Percentiles rank a stretch among this genome's conserved stretches.
These are phyloP conservation scores for Beauveria pseudobassiana DNA, from an alignment of 2,329 filamentous ascomycete genomes.

Conservation along the genomic window DNA sequence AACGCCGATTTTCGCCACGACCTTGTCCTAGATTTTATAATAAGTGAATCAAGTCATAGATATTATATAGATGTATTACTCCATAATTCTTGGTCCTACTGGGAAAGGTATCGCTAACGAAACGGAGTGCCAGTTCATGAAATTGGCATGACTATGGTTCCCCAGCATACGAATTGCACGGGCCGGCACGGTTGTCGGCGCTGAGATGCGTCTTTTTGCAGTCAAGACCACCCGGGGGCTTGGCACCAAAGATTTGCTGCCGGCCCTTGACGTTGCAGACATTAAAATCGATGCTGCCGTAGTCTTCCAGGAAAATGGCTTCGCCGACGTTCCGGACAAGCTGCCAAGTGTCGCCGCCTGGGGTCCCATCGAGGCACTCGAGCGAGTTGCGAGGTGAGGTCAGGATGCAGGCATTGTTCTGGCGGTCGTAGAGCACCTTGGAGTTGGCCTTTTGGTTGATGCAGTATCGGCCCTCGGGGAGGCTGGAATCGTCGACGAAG, in stretches of 20 bases:
- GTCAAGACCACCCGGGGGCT: background rate
- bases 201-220: background rate
- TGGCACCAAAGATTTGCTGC: background rate
- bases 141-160: too few relatives aligned
- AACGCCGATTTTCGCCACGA: too few relatives aligned
- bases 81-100: too few relatives aligned
- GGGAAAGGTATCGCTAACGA: too few relatives aligned
- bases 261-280: background rate
- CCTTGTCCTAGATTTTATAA: too few relatives aligned
- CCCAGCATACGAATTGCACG: background rate
- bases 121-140: too few relatives aligned
- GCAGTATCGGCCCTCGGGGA: slow-evolving; percentile 24
- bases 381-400: slow-evolving; percentile 17
- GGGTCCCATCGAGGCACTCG: slow-evolving; percentile 26
- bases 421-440: slow-evolving; percentile 21
- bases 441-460: slow-evolving; percentile 19
- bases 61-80: too few relatives aligned
- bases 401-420: slow-evolving; percentile 27
- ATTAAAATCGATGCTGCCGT: background rate
- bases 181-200: background rate
- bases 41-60: too few relatives aligned
- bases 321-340: background rate
- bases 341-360: slow-evolving; percentile 17
- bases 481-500: slow-evolving; percentile 17
- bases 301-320: background rate